Base-by-base conservation (phyloP, 1,284 basidiomycete species). In the Puccinia hordei region DNA sequence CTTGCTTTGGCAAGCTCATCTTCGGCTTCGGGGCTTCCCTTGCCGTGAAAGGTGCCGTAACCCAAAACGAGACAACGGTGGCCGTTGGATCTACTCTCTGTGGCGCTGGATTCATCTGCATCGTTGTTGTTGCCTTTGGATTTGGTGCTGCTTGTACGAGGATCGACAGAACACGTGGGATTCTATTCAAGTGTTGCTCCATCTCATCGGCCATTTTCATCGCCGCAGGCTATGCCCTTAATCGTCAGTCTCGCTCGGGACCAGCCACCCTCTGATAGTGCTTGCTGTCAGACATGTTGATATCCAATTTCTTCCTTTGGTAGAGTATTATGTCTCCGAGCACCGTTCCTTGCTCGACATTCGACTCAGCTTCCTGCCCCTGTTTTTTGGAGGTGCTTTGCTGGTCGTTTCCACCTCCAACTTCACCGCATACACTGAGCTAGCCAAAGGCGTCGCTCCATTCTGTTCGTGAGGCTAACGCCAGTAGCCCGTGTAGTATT, bases 351-450 rank as follows among this genome's bases (percentile, higher is more conserved):
- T 75, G 41, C 19, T 59, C 13, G 73, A 63, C 15, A 65, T 75
- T 27, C 35, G 57, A 75, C 41, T 63, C 8, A 75, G 55, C 59
- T 75, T 75, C 41, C 2, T 75, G 15, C 57, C 73, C 8, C 73
- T 75, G 2, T 61, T 75, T 38, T n/a, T 75, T 12, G 73, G 73
- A 19, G 59, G 55, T 4, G 33, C 73, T 3, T 41, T 75, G 17
- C 24, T 63, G 27, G 57, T 63, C 8, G 35, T 46, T 19, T 63
- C 73, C 17, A 35, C 57, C 13, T 41, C 73, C 53, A 61, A 61
- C 41, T 75, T 75, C 33, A 65, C 73, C 6, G 57, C 55, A n/a
- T 75, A 75, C 44, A 75, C 73, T 33, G 57, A 75, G 30, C 46
- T 75, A 10, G 57, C 38, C 13, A 59, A 51, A 51, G 73, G 73